Base-by-base conservation (phyloP, 345 rosid genomes). In the Microcos paniculata region DNA sequence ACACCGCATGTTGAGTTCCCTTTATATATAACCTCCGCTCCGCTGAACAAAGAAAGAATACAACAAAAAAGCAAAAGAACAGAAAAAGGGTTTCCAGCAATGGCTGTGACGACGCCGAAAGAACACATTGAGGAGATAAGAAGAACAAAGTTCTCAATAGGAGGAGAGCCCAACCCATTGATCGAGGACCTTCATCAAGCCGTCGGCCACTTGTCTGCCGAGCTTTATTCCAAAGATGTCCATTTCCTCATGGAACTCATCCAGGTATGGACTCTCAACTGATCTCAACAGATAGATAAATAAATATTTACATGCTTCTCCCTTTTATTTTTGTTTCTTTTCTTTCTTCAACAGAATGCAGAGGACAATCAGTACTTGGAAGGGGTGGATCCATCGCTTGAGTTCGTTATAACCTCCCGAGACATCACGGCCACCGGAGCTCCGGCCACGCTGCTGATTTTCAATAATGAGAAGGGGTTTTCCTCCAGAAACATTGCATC, bases 211-310 rank as follows among this genome's bases (percentile, higher is more conserved):
- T 91, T 91, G 19, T 88, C 97, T 0, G 97, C 86, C 55, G 94
- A 91, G 42, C 92, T 91, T 15, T 91, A 91, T 55, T 63, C 92
- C 1, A 91, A 88, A 33, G 92, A 88, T 76, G 90, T 87, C 5
- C 95, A 91, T 76, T 86, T 89, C 62, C 87, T 91, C n/a, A 89
- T 91, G 96, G 93, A 91, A 33, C 88, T 91, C 3, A 87, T 91
- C 14, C 93, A 90, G 90, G 95, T 80, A 35, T 33, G 16, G 6
- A 8, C 21, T 33, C 51, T 71, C 23, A n/a, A n/a, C n/a, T n/a
- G n/a, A n/a, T n/a, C n/a, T n/a, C n/a, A n/a, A n/a, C n/a, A n/a
- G n/a, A n/a, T n/a, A n/a, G n/a, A n/a, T n/a, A n/a, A n/a, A n/a
- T n/a, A n/a, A n/a, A n/a, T n/a, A n/a, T n/a, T n/a, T n/a, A n/a